phyloP scores from a whole-genome alignment of 257 asterid species.

The Fraxinus quadrangulata region DNA sequence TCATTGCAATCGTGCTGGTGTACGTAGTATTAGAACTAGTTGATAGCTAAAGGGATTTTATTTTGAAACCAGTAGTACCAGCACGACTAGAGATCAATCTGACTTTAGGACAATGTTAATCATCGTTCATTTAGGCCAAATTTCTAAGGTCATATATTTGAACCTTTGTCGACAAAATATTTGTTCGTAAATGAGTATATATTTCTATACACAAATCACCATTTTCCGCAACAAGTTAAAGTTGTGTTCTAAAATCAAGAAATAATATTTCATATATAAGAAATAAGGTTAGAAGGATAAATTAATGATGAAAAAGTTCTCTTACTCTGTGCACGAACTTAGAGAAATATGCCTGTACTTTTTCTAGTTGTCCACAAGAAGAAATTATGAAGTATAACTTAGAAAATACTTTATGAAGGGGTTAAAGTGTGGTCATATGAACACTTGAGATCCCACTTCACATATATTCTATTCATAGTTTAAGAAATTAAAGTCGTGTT shows the following conservation, averaged over 20 bases:
- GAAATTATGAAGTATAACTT: neutral
- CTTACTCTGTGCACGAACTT: neutral
- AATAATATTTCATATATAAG: neutral
- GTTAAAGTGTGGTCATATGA: neutral
- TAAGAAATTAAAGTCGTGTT: neutral
- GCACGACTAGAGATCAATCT: neutral
- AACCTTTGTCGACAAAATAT: neutral
- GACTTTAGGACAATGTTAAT: neutral
- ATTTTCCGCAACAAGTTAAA: neutral
- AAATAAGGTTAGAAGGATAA: neutral
- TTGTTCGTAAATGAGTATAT: neutral
- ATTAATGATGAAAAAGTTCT: too few species aligned
- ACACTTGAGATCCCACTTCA: neutral
- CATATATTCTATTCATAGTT: neutral
- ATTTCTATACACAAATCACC: neutral
- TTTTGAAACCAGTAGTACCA: neutral
- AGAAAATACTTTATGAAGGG: neutral
- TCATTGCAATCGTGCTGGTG: neutral
- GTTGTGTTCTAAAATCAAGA: neutral
- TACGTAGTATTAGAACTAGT: neutral
- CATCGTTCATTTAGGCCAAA: neutral
- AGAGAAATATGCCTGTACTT: too few species aligned
- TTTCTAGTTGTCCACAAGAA: neutral
- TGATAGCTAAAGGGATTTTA: neutral
- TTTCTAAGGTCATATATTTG: neutral